phyloP scores from a whole-genome alignment of 2,329 filamentous ascomycete species.

The Aureobasidium mangrovei region DNA sequence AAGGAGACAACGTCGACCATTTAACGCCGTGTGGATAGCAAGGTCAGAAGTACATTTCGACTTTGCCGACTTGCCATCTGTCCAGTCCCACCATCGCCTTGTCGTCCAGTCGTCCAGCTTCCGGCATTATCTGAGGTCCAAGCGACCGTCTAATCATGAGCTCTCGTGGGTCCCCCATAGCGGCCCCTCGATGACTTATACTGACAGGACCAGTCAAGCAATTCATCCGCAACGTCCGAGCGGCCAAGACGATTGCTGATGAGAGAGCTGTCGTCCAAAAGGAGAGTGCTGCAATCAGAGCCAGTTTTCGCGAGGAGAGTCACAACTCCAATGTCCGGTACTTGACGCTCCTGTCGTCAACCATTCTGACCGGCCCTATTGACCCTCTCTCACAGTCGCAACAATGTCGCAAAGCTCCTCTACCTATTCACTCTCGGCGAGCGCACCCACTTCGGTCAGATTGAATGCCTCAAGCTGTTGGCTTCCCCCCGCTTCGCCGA shows the following conservation, averaged over 20 bases:
- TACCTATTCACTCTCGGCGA: constrained; percentile 98
- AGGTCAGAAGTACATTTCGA: no score
- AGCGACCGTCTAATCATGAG: constrained; percentile 42
- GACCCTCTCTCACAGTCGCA: constrained; percentile 54
- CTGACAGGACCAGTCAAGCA: constrained; percentile 70
- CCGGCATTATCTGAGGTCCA: constrained; percentile 33
- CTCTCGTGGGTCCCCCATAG: constrained; percentile 39
- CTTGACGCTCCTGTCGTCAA: constrained; percentile 21
- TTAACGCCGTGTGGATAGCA: no score
- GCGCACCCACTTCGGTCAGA: constrained; percentile 96
- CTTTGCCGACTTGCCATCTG: background rate
- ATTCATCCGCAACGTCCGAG: constrained; percentile 98
- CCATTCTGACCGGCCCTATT: background rate
- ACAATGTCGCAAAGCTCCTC: constrained; percentile 96
- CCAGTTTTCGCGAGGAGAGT: constrained; percentile 96
- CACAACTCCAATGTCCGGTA: constrained; percentile 85
- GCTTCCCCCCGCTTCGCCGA: constrained; percentile 96
- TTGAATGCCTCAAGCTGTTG: constrained; percentile 95
- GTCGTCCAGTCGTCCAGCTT: background rate
- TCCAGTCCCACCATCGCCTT: background rate
- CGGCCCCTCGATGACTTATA: constrained; percentile 14
- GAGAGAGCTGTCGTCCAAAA: constrained; percentile 98
- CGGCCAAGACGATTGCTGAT: constrained; percentile 97
- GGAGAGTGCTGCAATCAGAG: constrained; percentile 93
- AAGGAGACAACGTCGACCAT: no score